Evolutionary conservation across 2,329 filamentous ascomycete species (phyloP).

Genomic region (Diatrype stigma): DNA sequence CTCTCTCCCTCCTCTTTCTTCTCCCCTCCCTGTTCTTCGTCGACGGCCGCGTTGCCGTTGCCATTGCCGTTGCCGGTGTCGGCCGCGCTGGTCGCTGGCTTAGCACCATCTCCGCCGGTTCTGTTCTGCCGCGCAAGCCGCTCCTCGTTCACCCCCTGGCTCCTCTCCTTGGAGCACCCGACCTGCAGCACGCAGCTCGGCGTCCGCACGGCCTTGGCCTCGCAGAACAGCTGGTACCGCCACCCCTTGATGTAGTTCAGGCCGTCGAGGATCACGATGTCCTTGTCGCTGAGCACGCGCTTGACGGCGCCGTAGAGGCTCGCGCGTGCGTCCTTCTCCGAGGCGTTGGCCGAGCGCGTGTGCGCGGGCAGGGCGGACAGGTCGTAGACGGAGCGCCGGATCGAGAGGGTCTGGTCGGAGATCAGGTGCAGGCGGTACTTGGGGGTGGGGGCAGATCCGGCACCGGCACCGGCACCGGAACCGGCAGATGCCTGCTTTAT

Average conservation of each 20-base stretch:
- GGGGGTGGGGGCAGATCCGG: conserved; percentile 19
- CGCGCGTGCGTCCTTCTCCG: conserved; percentile 79
- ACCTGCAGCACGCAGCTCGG: conserved; percentile 70
- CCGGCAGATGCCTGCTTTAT: conserved; percentile 37
- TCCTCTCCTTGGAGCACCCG: conserved; percentile 50
- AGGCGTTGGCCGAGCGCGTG: conserved; percentile 65
- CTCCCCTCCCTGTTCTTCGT: conserved; percentile 13
- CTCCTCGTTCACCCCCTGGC: conserved; percentile 55
- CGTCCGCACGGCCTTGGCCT: conserved; percentile 75
- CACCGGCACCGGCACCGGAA: no score
- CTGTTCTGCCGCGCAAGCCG: conserved; percentile 43
- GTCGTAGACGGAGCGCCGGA: conserved; percentile 68
- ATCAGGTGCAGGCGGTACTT: conserved; percentile 68
- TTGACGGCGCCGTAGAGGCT: conserved; percentile 75
- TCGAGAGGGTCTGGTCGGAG: conserved; percentile 66
- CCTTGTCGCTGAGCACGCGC: conserved; percentile 64
- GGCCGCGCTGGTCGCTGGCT: no score
- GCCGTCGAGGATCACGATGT: conserved; percentile 75
- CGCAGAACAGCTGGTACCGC: conserved; percentile 81
- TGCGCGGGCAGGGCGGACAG: conserved; percentile 55
- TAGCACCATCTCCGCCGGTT: no score
- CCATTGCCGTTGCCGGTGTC: no score
- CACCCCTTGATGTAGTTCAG: conserved; percentile 89
- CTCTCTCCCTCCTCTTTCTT: conserved; percentile 18
- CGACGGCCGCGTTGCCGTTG: no score